Base-by-base conservation (phyloP, 1,284 basidiomycete species). In the Waitea zeae region DNA sequence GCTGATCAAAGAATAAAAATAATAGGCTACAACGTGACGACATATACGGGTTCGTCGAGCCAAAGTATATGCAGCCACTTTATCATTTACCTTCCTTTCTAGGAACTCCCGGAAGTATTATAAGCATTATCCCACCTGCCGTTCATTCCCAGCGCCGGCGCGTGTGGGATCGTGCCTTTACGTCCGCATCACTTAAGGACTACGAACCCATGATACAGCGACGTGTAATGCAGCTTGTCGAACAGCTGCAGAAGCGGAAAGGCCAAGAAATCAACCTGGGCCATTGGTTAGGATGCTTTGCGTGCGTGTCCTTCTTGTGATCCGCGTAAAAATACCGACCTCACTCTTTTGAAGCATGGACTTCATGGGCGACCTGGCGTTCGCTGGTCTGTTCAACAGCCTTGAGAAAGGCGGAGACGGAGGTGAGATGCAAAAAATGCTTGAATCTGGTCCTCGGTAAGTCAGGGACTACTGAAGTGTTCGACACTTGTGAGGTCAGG, bases 141-240 rank as follows among this genome's bases (percentile, higher is more conserved):
- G 11, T 9, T 6, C 29, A 30, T 15, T 7, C 9, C 6, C 20
- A 35, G 0, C 9, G n/a, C 14, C 20, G 17, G 14, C 30, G 13
- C 26, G 39, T 17, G 17, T 41, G n/a, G 20, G 27, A 6, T 14
- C 37, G 7, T 7, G 29, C 29, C 9, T 30, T 30, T 14, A 30
- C 29, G 15, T 14, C 29, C 14, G 15, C 9, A 7, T 6, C 9
- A 6, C 9, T 30, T 14, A 30, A 30, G 29, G 7, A 7, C 6
- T 30, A 30, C 15, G 9, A 30, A 15, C 11, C 9, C 9, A 17
- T 30, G 29, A 6, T 30, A 7, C 29, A 17, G 15, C 29, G 29
- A 6, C 29, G 29, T 6, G 29, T 17, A 7, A 15, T 11, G 9
- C 11, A 30, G 29, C 29, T 30, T 15, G 14, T 30, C 9, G 6